These are phyloP conservation scores for Gnaphalium uliginosum DNA, from an alignment of 129 eudicot species.

Conservation along the genomic window DNA sequence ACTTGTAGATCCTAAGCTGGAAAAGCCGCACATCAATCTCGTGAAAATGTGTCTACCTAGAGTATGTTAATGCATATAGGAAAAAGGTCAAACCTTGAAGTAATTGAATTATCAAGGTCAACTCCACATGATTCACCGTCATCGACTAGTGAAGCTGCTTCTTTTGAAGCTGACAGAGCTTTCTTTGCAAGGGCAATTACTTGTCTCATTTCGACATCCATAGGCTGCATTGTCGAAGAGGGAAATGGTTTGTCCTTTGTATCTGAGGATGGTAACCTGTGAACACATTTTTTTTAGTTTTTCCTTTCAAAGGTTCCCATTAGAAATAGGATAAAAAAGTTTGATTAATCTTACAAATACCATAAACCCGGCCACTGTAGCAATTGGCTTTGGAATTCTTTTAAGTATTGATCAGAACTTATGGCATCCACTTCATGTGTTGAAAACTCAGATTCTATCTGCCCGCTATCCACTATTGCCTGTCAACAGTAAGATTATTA, in stretches of 20 bases:
- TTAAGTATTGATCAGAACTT: slow-evolving; percentile 45
- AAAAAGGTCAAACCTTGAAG: slow-evolving; percentile 49
- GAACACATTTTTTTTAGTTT: not conserved
- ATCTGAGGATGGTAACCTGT: slow-evolving; percentile 62
- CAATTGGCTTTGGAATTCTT: slow-evolving; percentile 54
- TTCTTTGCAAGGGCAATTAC: slow-evolving; percentile 70
- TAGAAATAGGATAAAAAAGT: slow-evolving; percentile 11
- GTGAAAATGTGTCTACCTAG: not conserved
- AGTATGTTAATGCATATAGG: not conserved
- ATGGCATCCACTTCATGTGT: slow-evolving; percentile 33
- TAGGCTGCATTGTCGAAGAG: slow-evolving; percentile 32
- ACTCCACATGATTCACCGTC: slow-evolving; percentile 42
- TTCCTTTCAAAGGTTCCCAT: not conserved
- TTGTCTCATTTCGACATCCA: slow-evolving; percentile 41
- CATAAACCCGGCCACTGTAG: slow-evolving; percentile 65
- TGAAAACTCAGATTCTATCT: slow-evolving; percentile 27
- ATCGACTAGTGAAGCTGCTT: slow-evolving; percentile 59
- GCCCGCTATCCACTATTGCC: slow-evolving; percentile 41
- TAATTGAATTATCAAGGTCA: slow-evolving; percentile 39
- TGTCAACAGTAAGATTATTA: slow-evolving; percentile 17
- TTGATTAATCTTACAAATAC: slow-evolving; percentile 55
- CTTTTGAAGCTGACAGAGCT: slow-evolving; percentile 79
- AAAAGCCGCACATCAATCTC: slow-evolving; percentile 30
- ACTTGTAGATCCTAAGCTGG: slow-evolving; percentile 44
- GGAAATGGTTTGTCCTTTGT: slow-evolving; percentile 33